Percentiles rank a stretch among this genome's conserved stretches.
phyloP scores from a whole-genome alignment of 1,284 basidiomycete species.

The Agaricales sp. region DNA sequence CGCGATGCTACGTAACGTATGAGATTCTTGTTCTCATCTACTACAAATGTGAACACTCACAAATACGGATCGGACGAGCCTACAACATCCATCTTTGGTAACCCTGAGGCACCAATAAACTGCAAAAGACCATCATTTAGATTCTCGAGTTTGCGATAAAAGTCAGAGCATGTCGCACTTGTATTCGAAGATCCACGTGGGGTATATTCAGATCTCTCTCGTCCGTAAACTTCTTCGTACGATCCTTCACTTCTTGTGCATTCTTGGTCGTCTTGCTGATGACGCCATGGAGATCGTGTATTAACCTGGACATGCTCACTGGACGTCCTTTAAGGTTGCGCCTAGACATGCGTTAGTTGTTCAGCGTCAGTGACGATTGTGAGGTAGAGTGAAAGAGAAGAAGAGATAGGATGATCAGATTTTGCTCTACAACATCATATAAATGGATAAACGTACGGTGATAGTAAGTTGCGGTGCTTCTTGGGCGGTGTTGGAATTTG shows the following conservation, averaged over 20 bases:
- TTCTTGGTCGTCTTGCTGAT: constrained; percentile 20
- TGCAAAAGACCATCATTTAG: too few relatives aligned
- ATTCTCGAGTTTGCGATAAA: not conserved
- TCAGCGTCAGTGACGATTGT: not conserved
- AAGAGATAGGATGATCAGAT: not conserved
- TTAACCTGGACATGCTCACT: constrained; percentile 25
- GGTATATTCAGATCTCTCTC: constrained; percentile 24
- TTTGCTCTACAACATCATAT: too few relatives aligned
- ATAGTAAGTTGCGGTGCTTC: too few relatives aligned
- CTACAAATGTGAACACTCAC: not conserved
- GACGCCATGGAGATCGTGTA: constrained; percentile 22
- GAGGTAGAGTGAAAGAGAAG: not conserved
- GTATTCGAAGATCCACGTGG: constrained; percentile 41
- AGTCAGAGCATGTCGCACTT: constrained; percentile 18
- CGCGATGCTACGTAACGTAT: constrained; percentile 25
- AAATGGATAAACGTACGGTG: too few relatives aligned
- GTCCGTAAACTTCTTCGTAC: constrained; percentile 21
- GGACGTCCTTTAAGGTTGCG: constrained; percentile 16
- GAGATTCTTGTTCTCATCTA: not conserved
- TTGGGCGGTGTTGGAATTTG: too few relatives aligned
- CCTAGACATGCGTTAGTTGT: not conserved
- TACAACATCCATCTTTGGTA: constrained; percentile 63
- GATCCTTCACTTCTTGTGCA: constrained; percentile 18
- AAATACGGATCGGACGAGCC: constrained; percentile 66
- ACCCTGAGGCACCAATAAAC: constrained; percentile 58